phyloP scores from a whole-genome alignment of 139 green algal species.

The Tetraselmis striata region DNA sequence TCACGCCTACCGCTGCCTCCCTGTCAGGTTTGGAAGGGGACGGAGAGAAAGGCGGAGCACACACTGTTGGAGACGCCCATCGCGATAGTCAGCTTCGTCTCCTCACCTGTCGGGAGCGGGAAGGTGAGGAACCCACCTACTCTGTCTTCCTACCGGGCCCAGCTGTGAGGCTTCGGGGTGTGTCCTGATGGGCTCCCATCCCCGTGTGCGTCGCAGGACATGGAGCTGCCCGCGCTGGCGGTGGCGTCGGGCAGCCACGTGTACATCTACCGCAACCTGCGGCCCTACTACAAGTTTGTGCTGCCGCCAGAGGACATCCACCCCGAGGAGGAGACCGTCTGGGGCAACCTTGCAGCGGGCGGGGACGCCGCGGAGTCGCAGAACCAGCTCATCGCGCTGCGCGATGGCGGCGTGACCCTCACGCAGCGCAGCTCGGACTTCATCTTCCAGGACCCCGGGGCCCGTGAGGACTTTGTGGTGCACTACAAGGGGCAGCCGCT shows the following conservation, averaged over 20 bases:
- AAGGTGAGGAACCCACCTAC: no score
- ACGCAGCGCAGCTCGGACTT: background rate
- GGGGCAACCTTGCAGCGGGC: no score
- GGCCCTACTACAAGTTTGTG: slow-evolving; percentile 68
- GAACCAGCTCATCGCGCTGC: slow-evolving; percentile 5
- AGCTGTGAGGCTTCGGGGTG: no score
- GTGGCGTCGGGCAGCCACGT: slow-evolving; percentile 50
- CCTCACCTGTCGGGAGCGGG: slow-evolving; percentile 2
- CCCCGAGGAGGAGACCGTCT: slow-evolving; percentile 46
- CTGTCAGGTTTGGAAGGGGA: slow-evolving; percentile 65
- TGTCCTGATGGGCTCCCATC: no score
- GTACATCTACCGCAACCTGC: slow-evolving; percentile 67
- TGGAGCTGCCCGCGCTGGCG: slow-evolving; percentile 41
- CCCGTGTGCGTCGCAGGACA: background rate
- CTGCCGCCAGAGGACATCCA: slow-evolving; percentile 39
- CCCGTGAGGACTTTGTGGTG: slow-evolving; percentile 5
- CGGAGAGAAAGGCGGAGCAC: slow-evolving; percentile 46
- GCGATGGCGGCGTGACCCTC: slow-evolving; percentile 3
- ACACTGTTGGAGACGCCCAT: slow-evolving; percentile 45
- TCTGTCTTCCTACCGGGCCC: no score
- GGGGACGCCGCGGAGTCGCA: slow-evolving; percentile 3
- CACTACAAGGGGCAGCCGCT: background rate
- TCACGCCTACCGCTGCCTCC: no score
- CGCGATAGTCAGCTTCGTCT: slow-evolving; percentile 42
- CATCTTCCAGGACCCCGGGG: background rate